Conservation (phyloP, 805 yeast species). For the Danielia reshetovae region DNA sequence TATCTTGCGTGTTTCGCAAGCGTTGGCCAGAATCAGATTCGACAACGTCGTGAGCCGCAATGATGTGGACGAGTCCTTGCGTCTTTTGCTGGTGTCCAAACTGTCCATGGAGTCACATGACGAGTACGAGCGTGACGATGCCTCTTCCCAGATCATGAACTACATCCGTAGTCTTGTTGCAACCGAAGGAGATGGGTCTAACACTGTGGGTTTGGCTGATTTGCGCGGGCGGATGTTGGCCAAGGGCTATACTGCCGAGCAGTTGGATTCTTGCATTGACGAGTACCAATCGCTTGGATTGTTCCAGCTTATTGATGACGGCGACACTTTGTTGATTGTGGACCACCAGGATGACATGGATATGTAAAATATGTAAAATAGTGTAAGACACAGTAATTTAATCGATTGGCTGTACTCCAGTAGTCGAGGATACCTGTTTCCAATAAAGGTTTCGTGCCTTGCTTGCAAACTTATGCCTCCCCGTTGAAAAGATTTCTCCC, state of each 20-base stretch:
- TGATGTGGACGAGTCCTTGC: slow-evolving; percentile 94
- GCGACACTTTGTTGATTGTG: slow-evolving; percentile 54
- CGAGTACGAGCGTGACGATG: slow-evolving; percentile 52
- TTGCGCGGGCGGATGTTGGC: slow-evolving; percentile 65
- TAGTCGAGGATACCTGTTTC: too few species aligned
- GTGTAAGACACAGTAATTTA: too few species aligned
- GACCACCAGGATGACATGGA: slow-evolving; percentile 35
- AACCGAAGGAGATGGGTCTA: slow-evolving; percentile 28
- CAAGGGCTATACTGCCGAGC: slow-evolving; percentile 79
- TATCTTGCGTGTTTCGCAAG: slow-evolving; percentile 89
- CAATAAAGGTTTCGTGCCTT: too few species aligned
- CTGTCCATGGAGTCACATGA: slow-evolving; percentile 64
- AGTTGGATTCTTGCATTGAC: slow-evolving; percentile 67
- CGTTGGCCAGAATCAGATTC: slow-evolving; percentile 85
- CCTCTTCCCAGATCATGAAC: slow-evolving; percentile 53
- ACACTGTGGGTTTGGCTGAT: slow-evolving; percentile 31
- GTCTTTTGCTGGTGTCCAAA: slow-evolving; percentile 84
- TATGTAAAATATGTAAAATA: slow-evolving; percentile 5
- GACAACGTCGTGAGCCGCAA: slow-evolving; percentile 62
- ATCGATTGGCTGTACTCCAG: too few species aligned
- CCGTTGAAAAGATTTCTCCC: too few species aligned
- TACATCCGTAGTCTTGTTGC: slow-evolving; percentile 45
- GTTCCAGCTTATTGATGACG: slow-evolving; percentile 74
- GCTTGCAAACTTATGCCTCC: too few species aligned
- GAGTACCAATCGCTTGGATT: slow-evolving; percentile 71